Percentiles rank a stretch among this genome's conserved stretches.
These are phyloP conservation scores for Oenanthe sinensis DNA, from an alignment of 129 eudicot genomes.

Conservation along the genomic window DNA sequence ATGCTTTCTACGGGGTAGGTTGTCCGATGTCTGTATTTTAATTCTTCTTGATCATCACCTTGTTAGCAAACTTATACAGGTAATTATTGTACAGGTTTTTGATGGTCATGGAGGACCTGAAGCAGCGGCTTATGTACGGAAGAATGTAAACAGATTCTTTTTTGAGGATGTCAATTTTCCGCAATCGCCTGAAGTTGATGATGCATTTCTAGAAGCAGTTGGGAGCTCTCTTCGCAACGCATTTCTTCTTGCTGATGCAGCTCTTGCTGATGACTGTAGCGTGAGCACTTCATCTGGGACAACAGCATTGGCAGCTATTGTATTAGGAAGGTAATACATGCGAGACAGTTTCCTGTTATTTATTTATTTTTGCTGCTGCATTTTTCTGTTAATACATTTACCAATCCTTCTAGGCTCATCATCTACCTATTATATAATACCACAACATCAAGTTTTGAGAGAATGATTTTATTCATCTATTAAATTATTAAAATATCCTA, in stretches of 20 bases:
- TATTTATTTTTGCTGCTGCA: background rate
- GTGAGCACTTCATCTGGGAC: constrained; percentile 66
- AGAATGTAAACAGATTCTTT: constrained; percentile 41
- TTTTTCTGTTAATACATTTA: background rate
- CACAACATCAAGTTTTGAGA: too few species aligned
- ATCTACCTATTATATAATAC: too few species aligned
- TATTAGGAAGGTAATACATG: constrained; percentile 51
- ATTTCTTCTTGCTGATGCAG: constrained; percentile 54
- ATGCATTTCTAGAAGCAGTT: constrained; percentile 40
- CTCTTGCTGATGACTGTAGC: constrained; percentile 56
- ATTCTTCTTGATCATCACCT: background rate
- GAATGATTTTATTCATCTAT: too few species aligned
- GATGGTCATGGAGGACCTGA: constrained; percentile 96
- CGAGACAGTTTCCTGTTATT: background rate
- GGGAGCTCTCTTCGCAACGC: constrained; percentile 50
- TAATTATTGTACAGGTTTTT: constrained; percentile 36
- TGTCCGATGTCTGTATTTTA: background rate
- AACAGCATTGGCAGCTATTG: constrained; percentile 71
- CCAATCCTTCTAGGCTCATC: background rate
- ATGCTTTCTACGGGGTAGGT: constrained; percentile 78
- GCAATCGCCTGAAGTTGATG: constrained; percentile 31
- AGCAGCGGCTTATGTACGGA: constrained; percentile 63
- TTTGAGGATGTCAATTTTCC: constrained; percentile 44
- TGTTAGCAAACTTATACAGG: background rate
- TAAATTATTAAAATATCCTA: too few species aligned